These are phyloP conservation scores for Agarophyton chilense DNA, from an alignment of 23 red algal genomes.

Conservation along the genomic window DNA sequence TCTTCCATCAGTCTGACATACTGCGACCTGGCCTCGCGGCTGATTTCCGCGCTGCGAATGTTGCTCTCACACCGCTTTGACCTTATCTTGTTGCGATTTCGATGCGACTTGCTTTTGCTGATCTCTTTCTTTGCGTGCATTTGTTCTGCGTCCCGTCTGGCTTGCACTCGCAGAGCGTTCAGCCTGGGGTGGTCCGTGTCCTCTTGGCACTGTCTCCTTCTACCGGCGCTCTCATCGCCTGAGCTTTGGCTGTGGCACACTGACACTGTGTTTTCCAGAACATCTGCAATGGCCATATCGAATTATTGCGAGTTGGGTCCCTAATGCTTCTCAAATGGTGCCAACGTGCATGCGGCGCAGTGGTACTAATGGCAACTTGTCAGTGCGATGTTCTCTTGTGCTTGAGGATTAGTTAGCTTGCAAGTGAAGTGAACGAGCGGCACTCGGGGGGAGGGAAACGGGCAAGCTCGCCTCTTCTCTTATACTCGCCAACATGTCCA, in stretches of 20 bases:
- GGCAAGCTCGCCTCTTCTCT: not conserved
- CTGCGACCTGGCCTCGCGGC: not conserved
- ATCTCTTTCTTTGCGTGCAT: not conserved
- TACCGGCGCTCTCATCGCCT: not conserved
- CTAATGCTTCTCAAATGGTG: no score
- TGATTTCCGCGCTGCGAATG: conserved; percentile 44
- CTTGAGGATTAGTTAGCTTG: not conserved
- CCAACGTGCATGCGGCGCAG: no score
- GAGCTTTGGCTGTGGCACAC: not conserved
- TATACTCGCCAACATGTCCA: not conserved
- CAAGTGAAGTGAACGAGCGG: not conserved
- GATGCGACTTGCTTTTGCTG: not conserved
- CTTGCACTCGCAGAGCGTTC: not conserved
- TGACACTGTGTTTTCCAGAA: not conserved
- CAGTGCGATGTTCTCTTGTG: no score
- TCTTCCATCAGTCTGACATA: conserved; percentile 19
- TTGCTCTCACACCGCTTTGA: not conserved
- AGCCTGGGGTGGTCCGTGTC: conserved; percentile 5
- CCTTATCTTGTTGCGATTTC: not conserved
- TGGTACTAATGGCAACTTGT: no score
- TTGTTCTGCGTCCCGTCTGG: not conserved
- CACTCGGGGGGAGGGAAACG: not conserved
- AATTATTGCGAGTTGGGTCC: no score
- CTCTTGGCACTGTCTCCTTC: not conserved
- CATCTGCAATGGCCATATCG: not conserved